phyloP scores from a whole-genome alignment of 163 green algal genomes.

The Scenedesmus sp. region DNA sequence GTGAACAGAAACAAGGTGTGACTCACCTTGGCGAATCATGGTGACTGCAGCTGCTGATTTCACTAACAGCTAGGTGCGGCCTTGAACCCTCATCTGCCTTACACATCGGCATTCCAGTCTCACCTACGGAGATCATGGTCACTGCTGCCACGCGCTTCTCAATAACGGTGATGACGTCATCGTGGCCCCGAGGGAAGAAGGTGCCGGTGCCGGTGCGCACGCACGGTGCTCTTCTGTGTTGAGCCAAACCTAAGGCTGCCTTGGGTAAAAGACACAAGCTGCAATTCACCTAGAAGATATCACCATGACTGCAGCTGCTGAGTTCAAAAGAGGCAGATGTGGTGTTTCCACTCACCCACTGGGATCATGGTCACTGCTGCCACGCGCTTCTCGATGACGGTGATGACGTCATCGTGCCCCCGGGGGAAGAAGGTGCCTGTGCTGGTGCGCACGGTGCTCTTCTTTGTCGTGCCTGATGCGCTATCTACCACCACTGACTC shows the following conservation, averaged over 20 bases:
- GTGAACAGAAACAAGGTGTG: too few relatives aligned
- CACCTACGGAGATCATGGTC: conserved; percentile 65
- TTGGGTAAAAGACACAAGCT: neutral
- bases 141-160: conserved; percentile 78
- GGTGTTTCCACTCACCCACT: conserved; percentile 44
- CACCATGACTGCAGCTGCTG: too few relatives aligned
- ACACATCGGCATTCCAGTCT: neutral
- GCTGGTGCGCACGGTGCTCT: conserved; percentile 53
- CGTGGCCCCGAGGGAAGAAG: conserved; percentile 62
- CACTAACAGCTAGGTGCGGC: too few relatives aligned
- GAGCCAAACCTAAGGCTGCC: neutral
- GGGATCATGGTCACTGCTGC: conserved; percentile 79
- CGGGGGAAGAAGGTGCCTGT: conserved; percentile 65
- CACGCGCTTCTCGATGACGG: conserved; percentile 74
- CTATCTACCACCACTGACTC: conserved; percentile 73
- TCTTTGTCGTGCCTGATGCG: conserved; percentile 61
- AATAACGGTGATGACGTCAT: conserved; percentile 67
- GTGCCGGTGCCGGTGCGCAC: conserved; percentile 59
- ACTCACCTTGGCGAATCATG: too few relatives aligned
- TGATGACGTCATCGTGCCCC: conserved; percentile 66
- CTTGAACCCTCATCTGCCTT: too few relatives aligned
- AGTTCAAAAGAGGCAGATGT: too few relatives aligned
- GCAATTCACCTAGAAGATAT: too few relatives aligned
- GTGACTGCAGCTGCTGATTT: too few relatives aligned
- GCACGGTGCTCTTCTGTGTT: conserved; percentile 43